These are phyloP conservation scores for Cardamine chenopodiifolia DNA, from an alignment of 345 rosid genomes.

Conservation along the genomic window DNA sequence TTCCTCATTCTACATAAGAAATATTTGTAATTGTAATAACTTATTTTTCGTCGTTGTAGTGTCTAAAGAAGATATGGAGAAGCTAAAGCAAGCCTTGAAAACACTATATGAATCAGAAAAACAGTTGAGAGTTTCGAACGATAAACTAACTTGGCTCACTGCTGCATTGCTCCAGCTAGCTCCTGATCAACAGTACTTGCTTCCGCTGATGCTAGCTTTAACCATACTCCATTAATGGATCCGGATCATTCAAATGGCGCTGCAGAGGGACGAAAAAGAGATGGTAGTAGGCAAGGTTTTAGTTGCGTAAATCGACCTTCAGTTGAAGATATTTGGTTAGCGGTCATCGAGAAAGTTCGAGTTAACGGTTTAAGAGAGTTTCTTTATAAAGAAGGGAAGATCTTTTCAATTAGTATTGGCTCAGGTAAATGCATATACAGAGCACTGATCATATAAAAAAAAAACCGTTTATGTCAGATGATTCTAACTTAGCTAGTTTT, in stretches of 20 bases:
- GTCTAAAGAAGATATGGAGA: slow-evolving; percentile 94
- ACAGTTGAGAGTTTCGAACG: slow-evolving; percentile 87
- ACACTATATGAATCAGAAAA: slow-evolving; percentile 96
- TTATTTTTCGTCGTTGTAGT: slow-evolving; percentile 47
- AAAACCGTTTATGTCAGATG: not conserved
- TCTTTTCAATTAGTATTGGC: slow-evolving; percentile 79
- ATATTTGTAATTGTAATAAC: slow-evolving; percentile 12
- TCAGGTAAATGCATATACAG: slow-evolving; percentile 55
- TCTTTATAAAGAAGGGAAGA: slow-evolving; percentile 79
- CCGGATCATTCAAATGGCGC: not conserved
- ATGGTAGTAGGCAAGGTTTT: slow-evolving; percentile 6
- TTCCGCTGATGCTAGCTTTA: slow-evolving; percentile 67
- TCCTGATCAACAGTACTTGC: slow-evolving; percentile 86
- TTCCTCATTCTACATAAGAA: not conserved
- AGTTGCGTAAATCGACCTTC: slow-evolving; percentile 47
- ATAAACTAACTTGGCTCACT: slow-evolving; percentile 93
- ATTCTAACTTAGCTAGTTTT: slow-evolving; percentile 26
- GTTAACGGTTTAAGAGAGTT: slow-evolving; percentile 61
- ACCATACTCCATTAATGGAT: slow-evolving; percentile 47
- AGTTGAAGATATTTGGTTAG: slow-evolving; percentile 85
- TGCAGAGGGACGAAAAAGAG: not conserved
- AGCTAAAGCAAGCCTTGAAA: slow-evolving; percentile 86
- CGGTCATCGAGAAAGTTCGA: slow-evolving; percentile 67
- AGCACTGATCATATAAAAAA: slow-evolving; percentile 1
- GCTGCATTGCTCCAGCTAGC: slow-evolving; percentile 98